Base-by-base conservation (phyloP, 495 filamentous ascomycete species). In the Penicillium samsonianum region DNA sequence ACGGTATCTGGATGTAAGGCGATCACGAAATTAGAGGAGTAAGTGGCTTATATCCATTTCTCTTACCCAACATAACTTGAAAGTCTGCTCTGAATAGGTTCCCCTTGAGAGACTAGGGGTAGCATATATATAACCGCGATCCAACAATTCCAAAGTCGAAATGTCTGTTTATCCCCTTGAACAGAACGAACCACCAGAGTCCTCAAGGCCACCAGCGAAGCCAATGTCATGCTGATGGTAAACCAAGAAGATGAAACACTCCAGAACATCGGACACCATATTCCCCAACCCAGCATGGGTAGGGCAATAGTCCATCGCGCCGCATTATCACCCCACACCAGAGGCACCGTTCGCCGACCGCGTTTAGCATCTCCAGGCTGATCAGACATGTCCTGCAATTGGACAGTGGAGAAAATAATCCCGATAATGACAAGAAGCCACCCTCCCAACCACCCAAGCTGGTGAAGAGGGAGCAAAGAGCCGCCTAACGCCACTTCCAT, bases 331-430 rank as follows among this genome's bases (percentile, higher is more conserved):
- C 80, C 78, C 8, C 76, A 50, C 6, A 74, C 65, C 0, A 78
- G 55, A 2, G 70, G 72, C 8, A 76, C 53, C 0, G 78, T 78
- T 17, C 57, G 58, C 7, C 80, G 71, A 5, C 70, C 75, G 0
- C 74, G 59, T 4, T 60, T 49, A 0, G 59, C 22, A 61, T 82
- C 78, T 1, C 77, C 79, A 3, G 44, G 66, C 28, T 73, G 65
- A 50, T 80, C 77, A 4, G 65, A 62, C 33, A 80, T 57, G 54
- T 81, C 78, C 50, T 81, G 79, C 6, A 73, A 56, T 0, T 81
- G 76, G 30, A 81, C 64, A 8, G 77, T 82, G 0, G 75, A 73
- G 7, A 71, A 58, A n/a, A 81, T 68, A 7, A 79, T 61, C 3
- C 44, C 63, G 19, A 67, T 59, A 30, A 78, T 67, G 8, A 79